A percentile compares a stretch with the other conserved stretches of the same genome.
Conservation (phyloP, 306 rosid species). For the Oxytropis ochrocephala region DNA sequence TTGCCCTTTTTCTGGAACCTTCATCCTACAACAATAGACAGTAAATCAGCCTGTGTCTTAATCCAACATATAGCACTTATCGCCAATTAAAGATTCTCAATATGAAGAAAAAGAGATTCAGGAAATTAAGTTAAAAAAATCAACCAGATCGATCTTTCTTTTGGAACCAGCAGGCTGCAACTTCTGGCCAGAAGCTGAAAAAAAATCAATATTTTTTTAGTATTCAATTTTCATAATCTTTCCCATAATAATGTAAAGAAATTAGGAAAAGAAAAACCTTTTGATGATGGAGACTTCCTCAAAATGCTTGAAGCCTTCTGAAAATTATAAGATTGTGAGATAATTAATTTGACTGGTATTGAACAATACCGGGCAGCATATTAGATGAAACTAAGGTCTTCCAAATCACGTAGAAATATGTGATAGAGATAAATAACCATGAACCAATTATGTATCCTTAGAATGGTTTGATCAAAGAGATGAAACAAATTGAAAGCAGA, state of each 20-base stretch:
- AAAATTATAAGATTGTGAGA: conserved; percentile 34
- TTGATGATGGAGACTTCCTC: conserved; percentile 41
- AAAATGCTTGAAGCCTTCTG: conserved; percentile 54
- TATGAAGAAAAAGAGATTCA: conserved; percentile 5
- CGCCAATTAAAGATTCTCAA: conserved; percentile 5
- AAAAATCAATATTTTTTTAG: conserved; percentile 15
- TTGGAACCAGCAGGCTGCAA: conserved; percentile 44
- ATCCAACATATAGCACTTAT: conserved; percentile 18
- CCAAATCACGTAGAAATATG: not conserved
- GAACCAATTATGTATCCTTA: not conserved
- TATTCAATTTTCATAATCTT: conserved; percentile 17
- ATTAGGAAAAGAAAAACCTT: conserved; percentile 42
- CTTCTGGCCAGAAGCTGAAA: conserved; percentile 59
- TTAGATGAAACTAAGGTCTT: conserved; percentile 14
- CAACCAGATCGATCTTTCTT: conserved; percentile 56
- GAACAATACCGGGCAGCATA: conserved; percentile 1
- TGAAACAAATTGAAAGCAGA: not conserved
- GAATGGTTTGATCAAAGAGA: not conserved
- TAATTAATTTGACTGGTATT: conserved; percentile 11
- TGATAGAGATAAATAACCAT: conserved; percentile 1
- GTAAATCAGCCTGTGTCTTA: conserved; percentile 19
- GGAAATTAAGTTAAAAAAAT: not conserved
- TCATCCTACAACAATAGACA: conserved; percentile 46
- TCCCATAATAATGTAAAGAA: conserved; percentile 9
- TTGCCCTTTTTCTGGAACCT: conserved; percentile 37